Evolutionary conservation across 257 asterid species (phyloP), one percentile per base, ranked within the genome.

Genomic region (Gynochthodes officinalis): DNA sequence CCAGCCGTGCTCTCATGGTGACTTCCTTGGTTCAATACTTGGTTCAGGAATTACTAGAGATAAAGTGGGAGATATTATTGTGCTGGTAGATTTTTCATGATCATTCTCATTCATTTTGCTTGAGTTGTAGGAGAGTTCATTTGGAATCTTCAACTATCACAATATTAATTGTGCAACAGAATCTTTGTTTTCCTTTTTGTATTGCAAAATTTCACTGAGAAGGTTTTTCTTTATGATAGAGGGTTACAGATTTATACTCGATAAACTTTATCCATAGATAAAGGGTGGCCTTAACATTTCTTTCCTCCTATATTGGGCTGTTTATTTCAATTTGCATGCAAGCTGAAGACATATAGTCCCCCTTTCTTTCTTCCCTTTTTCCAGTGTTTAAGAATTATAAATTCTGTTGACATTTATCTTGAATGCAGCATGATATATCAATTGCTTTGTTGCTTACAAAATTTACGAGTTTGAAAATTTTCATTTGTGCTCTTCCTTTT

Each of bases 1-100:
- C 77, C 89, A 84, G 79, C 71, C 95, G 46, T 90, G 89, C 77
- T 90, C 89, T 76, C 99, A 95, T 79, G 94, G 99, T 44, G 98
- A 95, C 84, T 95, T 92, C 82, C 98, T 92, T 58, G 98, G 98
- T 72, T 75, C 98, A 67, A 90, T 95, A 71, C 98, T 92, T 78
- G 95, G 96, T 74, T 92, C 96, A 59, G 98, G 99, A 70, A 92
- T 95, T 63, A 86, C 89, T 71, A 87, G 98, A 81, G 93, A 86
- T 75, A 92, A 92, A 80, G 67, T 95, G 55, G 99, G 98, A 35
- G 99, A 95, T 79, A 88, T 95, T 68, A 76, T 92, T 75, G 68
- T 95, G 85, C 97, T 87, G 98, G 99, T 92, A 84, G 63, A 19
- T 2, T 40, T 42, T 53, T 73, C 50, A 54, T 64, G 8, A 43